phyloP scores from a whole-genome alignment of 192 early-diverging fungal genomes.

The Entomortierella parvispora region DNA sequence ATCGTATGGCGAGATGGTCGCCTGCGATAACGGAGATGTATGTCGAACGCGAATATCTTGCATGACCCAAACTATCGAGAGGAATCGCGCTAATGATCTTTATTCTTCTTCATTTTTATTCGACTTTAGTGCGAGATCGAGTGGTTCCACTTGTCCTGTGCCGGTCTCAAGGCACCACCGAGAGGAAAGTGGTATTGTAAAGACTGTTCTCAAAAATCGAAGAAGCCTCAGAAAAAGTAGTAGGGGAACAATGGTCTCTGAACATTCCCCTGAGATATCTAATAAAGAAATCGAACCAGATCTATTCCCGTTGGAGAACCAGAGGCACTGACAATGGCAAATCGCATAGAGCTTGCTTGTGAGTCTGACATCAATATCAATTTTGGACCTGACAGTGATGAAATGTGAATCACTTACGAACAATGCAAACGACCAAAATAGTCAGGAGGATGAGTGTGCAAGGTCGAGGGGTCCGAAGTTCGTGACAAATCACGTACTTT shows the following conservation, averaged over 20 bases:
- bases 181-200: conserved; percentile 97
- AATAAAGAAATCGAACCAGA: too few species aligned
- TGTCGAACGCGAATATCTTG: too few species aligned
- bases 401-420: too few species aligned
- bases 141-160: conserved; percentile 98
- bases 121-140: conserved; percentile 87
- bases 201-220: conserved; percentile 74
- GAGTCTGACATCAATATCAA: too few species aligned
- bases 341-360: too few species aligned
- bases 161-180: conserved; percentile 85
- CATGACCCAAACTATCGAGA: too few species aligned
- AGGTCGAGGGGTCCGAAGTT: conserved; percentile 18
- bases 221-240: conserved; percentile 61
- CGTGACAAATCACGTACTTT: conserved; percentile 24
- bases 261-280: too few species aligned
- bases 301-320: too few species aligned
- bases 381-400: too few species aligned
- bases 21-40: conserved; percentile 90
- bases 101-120: background rate
- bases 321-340: too few species aligned
- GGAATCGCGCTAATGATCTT: conserved; percentile 6
- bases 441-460: conserved; percentile 18
- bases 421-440: conserved; percentile 15
- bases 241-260: background rate
- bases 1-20: conserved; percentile 98